Base-by-base conservation (phyloP, 306 rosid species). In the Citrullus mucosospermus region DNA sequence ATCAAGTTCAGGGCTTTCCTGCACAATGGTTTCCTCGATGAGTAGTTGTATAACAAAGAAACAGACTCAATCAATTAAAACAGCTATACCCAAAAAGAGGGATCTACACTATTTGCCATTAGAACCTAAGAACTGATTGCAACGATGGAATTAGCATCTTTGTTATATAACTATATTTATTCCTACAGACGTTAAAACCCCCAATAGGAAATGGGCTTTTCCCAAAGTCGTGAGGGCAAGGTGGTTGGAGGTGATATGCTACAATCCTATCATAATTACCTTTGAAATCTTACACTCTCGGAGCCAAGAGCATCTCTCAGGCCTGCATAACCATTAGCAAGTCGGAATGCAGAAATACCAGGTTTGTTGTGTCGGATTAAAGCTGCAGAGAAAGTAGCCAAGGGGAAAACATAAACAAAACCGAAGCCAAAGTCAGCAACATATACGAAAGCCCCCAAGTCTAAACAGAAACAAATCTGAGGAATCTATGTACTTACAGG, bases 1-100 rank as follows among this genome's bases (percentile, higher is more conserved):
- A 92, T 86, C 89, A 96, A 85, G 81, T 92, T 91, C 78, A 96
- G 92, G 9, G 98, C 98, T 88, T 92, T 96, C 93, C 99, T 96
- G 91, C 63, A 83, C 83, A 59, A 51, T 55, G 32, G 62, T 38
- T 57, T 43, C 78, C 56, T 58, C 65, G 20, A 13, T n/a, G 34
- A 73, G 78, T 38, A 67, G 58, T 50, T 71, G 48, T 10, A 10
- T 22, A n/a, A 56, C 10, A 44, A 77, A 59, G 44, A 60, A 78
- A 61, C 50, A 43, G 30, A 59, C 59, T 61, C 4, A 6, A 61
- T 78, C 73, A 60, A 76, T n/a, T 38, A 38, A 39, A 76, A 32
- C 20, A 12, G 46, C 9, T n/a, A 54, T 54, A 7, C 68, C 13
- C 16, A 13, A 57, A 56, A 34, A 76, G 18, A 51, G 46, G 20